phyloP scores from a whole-genome alignment of 495 filamentous ascomycete genomes.

The Haplographium delicatum region DNA sequence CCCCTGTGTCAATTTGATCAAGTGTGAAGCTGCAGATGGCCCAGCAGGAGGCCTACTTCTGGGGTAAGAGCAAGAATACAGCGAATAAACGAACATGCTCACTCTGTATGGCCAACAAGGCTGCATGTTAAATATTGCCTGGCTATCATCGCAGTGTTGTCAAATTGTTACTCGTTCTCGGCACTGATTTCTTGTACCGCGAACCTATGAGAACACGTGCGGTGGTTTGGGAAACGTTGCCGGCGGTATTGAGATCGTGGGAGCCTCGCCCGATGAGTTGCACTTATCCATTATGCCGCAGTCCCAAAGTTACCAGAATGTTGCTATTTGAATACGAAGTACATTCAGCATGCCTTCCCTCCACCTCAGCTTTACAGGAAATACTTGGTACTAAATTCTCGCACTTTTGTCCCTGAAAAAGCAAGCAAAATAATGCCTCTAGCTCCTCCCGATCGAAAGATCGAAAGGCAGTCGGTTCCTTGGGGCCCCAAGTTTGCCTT shows the following conservation, averaged over 20 bases:
- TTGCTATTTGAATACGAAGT: no score
- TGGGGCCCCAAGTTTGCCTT: conserved; percentile 13
- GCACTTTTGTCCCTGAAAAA: no score
- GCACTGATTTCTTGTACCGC: conserved; percentile 15
- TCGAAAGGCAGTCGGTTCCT: conserved; percentile 16
- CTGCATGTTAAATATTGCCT: conserved; percentile 11
- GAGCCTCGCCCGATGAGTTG: conserved; percentile 10
- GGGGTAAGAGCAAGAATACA: neutral
- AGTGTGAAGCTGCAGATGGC: neutral
- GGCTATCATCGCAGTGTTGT: neutral
- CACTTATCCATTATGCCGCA: no score
- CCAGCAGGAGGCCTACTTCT: neutral
- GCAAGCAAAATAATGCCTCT: no score
- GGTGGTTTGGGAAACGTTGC: neutral
- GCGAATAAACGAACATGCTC: conserved; percentile 2
- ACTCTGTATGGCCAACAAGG: conserved; percentile 13
- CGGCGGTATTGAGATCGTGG: neutral
- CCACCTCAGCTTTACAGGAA: no score
- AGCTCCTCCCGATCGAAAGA: no score
- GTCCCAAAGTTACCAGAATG: no score
- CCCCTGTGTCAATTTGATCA: neutral
- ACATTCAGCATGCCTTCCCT: no score
- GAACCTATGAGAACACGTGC: conserved; percentile 12
- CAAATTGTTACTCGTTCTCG: conserved; percentile 13
- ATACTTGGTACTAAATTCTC: no score